A percentile compares a stretch with the other conserved stretches of the same genome.
These are phyloP conservation scores for Elaeagnus macrophylla DNA, from an alignment of 306 rosid genomes.

Conservation along the genomic window DNA sequence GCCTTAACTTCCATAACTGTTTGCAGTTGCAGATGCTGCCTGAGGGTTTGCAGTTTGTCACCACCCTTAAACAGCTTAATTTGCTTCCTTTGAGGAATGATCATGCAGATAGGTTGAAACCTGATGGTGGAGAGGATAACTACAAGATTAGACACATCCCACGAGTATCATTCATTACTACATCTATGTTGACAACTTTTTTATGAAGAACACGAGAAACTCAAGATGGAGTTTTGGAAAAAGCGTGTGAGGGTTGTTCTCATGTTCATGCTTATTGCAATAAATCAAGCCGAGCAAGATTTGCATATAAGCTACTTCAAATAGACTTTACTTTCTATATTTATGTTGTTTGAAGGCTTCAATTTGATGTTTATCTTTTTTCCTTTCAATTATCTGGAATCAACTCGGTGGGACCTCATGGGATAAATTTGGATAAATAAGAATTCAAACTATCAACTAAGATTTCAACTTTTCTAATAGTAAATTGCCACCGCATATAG, in stretches of 20 bases:
- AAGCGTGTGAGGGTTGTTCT: background rate
- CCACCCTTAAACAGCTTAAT: slow-evolving; percentile 3
- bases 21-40: slow-evolving; percentile 5
- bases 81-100: slow-evolving; percentile 14
- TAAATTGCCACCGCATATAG: no score
- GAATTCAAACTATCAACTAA: no score
- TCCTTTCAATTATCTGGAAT: background rate
- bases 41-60: slow-evolving; percentile 17
- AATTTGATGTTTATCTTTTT: background rate
- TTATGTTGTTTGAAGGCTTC: background rate
- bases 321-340: background rate
- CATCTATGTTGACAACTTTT: background rate
- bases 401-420: background rate
- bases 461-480: no score
- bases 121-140: slow-evolving; percentile 14
- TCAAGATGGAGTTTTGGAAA: background rate
- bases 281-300: background rate
- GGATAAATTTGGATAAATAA: background rate
- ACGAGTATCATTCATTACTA: background rate
- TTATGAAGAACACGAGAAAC: background rate
- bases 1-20: slow-evolving; percentile 13
- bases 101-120: slow-evolving; percentile 20
- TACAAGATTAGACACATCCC: slow-evolving; percentile 22
- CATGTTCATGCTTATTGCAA: background rate
- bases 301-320: background rate